Base-by-base conservation (phyloP, 2,329 filamentous ascomycete genomes). In the Phoma sp. region DNA sequence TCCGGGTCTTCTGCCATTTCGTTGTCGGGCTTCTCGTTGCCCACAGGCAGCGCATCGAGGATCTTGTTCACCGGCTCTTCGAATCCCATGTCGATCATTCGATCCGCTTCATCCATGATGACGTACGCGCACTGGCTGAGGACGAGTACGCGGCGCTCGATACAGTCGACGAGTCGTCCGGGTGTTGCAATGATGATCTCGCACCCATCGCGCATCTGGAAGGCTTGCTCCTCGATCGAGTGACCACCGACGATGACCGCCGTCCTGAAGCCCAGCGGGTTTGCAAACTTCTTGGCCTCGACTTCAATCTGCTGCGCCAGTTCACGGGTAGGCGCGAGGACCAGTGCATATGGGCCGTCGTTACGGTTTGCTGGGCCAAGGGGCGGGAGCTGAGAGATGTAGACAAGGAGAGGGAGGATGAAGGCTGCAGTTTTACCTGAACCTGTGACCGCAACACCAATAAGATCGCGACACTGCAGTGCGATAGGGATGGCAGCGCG, bases 141-240 rank as follows among this genome's bases (percentile, higher is more conserved):
- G 1, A 99, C 94, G 2, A 98, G 83, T 27, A 98, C 86, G 31
- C 94, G 88, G 17, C 95, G 86, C 76, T 99, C 95, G 65, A 99
- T 95, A 76, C 93, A 98, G 79, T 99, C 95, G 8, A 98, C 91
- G 0, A 99, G 85, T 83, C 95, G 93, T 78, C 95, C 95, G 0
- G 95, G 95, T 0, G 95, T 99, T n/a, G 95, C 95, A 63, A 99
- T 96, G 69, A 99, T 91, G 64, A 99, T 98, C 75, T 99, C 94
- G 1, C 94, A 94, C 51, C 95, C 95, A 67, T 97, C 91, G 31
- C 93, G 87, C 58, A 98, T 83, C 55, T 90, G 91, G 77, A 90
- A 96, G 3, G 90, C 89, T 75, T 99, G 95, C 74, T 97, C 93
- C 75, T 98, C 95, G 39, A 98, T 84, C 0, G 90, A 90, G 78